Evolutionary conservation across 2,329 filamentous ascomycete species (phyloP).

Genomic region (Ilyonectria robusta): DNA sequence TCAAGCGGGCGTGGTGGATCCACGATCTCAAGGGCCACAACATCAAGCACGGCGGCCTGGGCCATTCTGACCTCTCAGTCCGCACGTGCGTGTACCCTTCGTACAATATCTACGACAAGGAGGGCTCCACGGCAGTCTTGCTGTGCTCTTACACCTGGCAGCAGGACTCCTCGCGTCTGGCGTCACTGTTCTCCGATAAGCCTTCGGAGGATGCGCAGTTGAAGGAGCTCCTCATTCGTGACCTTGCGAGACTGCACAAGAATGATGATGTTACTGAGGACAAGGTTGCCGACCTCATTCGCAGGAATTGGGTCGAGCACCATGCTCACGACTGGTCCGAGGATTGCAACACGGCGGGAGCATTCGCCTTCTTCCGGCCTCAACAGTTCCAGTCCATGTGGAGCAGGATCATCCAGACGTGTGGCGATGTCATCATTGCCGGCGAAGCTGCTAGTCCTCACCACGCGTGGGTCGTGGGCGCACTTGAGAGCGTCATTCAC

Average conservation of each 20-base stretch:
- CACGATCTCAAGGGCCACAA: constrained; percentile 12
- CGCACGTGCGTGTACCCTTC: constrained; percentile 53
- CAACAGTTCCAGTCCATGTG: constrained; percentile 30
- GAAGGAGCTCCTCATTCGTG: constrained; percentile 25
- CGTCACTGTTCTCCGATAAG: constrained; percentile 30
- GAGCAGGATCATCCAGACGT: constrained; percentile 25
- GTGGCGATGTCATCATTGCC: constrained; percentile 28
- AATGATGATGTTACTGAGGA: neutral
- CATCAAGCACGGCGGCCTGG: constrained; percentile 30
- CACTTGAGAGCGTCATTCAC: constrained; percentile 9
- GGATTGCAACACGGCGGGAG: constrained; percentile 25
- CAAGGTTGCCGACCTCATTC: neutral
- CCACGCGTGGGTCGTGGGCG: constrained; percentile 19
- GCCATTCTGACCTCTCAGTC: constrained; percentile 48
- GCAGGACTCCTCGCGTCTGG: constrained; percentile 38
- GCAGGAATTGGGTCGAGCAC: neutral
- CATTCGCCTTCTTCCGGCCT: constrained; percentile 32
- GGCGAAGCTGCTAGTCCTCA: constrained; percentile 29
- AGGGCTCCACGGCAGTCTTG: constrained; percentile 30
- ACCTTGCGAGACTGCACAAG: constrained; percentile 32
- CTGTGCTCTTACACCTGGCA: constrained; percentile 41
- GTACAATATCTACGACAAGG: constrained; percentile 39
- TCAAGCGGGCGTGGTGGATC: constrained; percentile 50
- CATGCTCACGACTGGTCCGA: constrained; percentile 11
- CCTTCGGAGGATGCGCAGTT: constrained; percentile 31